Evolutionary conservation across 2,329 filamentous ascomycete genomes (phyloP).

Genomic region (Aspergillus viridinutans): DNA sequence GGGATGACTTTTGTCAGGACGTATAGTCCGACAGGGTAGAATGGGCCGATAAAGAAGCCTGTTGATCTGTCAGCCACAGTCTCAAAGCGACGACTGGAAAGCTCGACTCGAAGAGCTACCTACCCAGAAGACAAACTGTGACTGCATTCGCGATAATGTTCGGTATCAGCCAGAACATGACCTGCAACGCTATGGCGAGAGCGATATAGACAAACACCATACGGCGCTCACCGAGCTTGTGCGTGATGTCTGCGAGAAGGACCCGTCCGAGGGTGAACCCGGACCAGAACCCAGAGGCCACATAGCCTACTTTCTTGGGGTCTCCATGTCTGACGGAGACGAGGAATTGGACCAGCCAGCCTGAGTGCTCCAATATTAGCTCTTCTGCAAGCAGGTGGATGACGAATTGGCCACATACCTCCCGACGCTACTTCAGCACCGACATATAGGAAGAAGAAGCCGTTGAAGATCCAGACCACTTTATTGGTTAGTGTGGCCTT

Average conservation of each 20-base stretch:
- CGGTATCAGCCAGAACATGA: constrained; percentile 21
- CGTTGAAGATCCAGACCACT: constrained; percentile 21
- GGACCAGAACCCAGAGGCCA: constrained; percentile 21
- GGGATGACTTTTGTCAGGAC: constrained; percentile 20
- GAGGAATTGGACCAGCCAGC: constrained; percentile 23
- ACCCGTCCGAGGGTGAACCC: constrained; percentile 21
- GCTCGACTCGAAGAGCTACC: neutral
- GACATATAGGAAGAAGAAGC: constrained; percentile 23
- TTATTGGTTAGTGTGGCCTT: constrained; percentile 14
- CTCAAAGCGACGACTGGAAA: neutral
- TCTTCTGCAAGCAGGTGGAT: neutral
- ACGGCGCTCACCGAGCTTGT: constrained; percentile 19
- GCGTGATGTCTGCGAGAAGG: constrained; percentile 19
- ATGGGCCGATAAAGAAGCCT: constrained; percentile 26
- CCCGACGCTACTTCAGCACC: constrained; percentile 21
- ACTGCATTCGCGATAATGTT: constrained; percentile 20
- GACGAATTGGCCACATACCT: constrained; percentile 6
- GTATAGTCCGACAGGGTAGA: constrained; percentile 23
- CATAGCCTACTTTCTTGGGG: constrained; percentile 20
- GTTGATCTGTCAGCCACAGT: neutral
- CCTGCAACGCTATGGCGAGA: constrained; percentile 16
- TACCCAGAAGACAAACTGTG: constrained; percentile 21
- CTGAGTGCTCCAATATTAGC: constrained; percentile 1
- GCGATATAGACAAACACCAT: constrained; percentile 20
- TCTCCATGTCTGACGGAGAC: constrained; percentile 20